Conservation (phyloP, 257 asterid species). For the Apocynum venetum region DNA sequence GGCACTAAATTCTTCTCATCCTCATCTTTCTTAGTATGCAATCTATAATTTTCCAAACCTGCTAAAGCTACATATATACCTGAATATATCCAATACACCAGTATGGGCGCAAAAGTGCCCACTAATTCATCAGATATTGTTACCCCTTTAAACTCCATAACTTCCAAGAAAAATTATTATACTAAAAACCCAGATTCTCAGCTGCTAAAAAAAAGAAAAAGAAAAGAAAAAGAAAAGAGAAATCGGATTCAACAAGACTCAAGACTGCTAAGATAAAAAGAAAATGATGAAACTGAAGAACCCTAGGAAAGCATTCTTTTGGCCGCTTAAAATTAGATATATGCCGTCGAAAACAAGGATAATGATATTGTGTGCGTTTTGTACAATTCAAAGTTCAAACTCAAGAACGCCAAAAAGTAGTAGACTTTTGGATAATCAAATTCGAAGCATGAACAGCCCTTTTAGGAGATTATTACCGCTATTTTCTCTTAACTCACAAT, state of each 20-base stretch:
- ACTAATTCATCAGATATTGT: slow-evolving; percentile 68
- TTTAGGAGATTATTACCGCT: no score
- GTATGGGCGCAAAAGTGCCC: slow-evolving; percentile 73
- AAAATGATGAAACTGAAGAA: background rate
- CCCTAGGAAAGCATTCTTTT: background rate
- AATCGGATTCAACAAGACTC: background rate
- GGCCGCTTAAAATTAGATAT: background rate
- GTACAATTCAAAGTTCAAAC: background rate
- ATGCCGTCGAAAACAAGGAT: slow-evolving; percentile 13
- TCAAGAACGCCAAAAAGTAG: background rate
- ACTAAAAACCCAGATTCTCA: background rate
- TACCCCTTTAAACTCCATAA: slow-evolving; percentile 35
- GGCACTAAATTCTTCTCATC: slow-evolving; percentile 87
- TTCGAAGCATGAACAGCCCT: background rate
- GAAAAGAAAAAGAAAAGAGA: no score
- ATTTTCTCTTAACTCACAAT: no score
- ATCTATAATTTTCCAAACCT: slow-evolving; percentile 62
- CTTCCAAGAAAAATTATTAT: background rate
- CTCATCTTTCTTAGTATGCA: slow-evolving; percentile 75
- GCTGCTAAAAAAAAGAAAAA: background rate
- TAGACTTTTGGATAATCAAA: background rate
- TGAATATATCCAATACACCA: slow-evolving; percentile 81
- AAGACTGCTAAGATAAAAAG: background rate
- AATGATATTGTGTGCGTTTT: background rate
- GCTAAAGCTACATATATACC: slow-evolving; percentile 72